Conservation (phyloP, 306 rosid species). For the Ochetophila trinervis region DNA sequence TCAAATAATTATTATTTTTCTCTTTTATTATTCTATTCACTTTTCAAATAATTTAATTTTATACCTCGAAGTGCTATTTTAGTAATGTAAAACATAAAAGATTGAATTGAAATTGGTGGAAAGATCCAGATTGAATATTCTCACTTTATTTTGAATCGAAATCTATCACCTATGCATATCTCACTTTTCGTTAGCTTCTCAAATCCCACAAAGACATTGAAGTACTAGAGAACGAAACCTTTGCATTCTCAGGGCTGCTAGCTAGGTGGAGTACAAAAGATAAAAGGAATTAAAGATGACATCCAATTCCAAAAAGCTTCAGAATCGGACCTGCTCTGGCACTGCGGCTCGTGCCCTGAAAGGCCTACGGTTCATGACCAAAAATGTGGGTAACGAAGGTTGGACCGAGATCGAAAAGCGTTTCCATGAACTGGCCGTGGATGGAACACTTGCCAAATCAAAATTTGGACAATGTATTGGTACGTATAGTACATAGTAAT, state of each 20-base stretch:
- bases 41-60: too few species aligned
- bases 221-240: conserved; percentile 5
- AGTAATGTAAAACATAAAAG: too few species aligned
- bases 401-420: conserved; percentile 67
- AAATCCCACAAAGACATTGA: too few species aligned
- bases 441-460: conserved; percentile 58
- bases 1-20: too few species aligned
- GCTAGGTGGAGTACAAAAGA: conserved; percentile 28
- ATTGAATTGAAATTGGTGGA: too few species aligned
- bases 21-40: too few species aligned
- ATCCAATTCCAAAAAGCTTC: conserved; percentile 40
- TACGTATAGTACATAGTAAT: too few species aligned
- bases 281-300: conserved; percentile 81
- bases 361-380: conserved; percentile 78
- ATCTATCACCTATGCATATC: too few species aligned
- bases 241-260: conserved; percentile 37
- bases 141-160: too few species aligned
- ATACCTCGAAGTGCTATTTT: too few species aligned
- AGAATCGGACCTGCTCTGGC: conserved; percentile 59
- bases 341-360: conserved; percentile 62
- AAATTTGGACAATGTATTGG: conserved; percentile 28
- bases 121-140: too few species aligned
- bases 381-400: conserved; percentile 59
- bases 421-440: conserved; percentile 49
- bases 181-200: too few species aligned